Evolutionary conservation across 2,329 filamentous ascomycete species (phyloP).

Genomic region (Lecanicillium sp.): DNA sequence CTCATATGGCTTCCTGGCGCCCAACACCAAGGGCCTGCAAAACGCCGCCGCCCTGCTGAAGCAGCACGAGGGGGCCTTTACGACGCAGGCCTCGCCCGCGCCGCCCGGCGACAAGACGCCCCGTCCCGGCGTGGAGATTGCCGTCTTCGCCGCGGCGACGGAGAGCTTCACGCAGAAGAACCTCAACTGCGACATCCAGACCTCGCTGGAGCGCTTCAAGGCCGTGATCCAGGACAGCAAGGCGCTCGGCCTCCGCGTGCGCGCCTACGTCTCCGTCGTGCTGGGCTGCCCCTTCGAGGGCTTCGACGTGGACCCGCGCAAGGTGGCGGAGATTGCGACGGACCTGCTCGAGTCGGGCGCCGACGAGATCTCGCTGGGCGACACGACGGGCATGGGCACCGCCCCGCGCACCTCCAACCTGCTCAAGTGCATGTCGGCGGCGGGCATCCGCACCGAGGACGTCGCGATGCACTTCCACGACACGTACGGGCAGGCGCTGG

Average conservation of each 20-base stretch:
- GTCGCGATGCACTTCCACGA: conserved; percentile 85
- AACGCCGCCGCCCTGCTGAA: conserved; percentile 52
- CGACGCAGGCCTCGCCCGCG: conserved; percentile 43
- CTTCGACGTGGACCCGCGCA: conserved; percentile 55
- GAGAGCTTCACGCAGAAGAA: conserved; percentile 77
- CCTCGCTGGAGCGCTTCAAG: conserved; percentile 63
- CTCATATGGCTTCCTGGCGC: conserved; percentile 75
- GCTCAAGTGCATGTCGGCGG: conserved; percentile 57
- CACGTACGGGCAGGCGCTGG: conserved; percentile 79
- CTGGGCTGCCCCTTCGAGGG: conserved; percentile 74
- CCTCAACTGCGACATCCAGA: conserved; percentile 72
- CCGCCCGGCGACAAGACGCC: conserved; percentile 31
- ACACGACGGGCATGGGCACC: conserved; percentile 88
- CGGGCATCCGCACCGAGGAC: conserved; percentile 62
- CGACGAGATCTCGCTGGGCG: conserved; percentile 83
- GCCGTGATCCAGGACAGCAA: conserved; percentile 66
- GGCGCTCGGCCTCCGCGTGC: conserved; percentile 57
- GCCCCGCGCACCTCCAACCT: conserved; percentile 62
- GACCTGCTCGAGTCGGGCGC: conserved; percentile 78
- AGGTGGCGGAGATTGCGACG: conserved; percentile 60
- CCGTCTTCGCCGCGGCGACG: conserved; percentile 76
- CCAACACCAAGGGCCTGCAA: conserved; percentile 67
- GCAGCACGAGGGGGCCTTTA: conserved; percentile 42
- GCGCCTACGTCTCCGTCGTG: conserved; percentile 76
- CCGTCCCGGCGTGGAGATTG: conserved; percentile 58